Percentiles rank a stretch among this genome's conserved stretches.
Evolutionary conservation across 1,284 basidiomycete species (phyloP).

Genomic region (Tilletia indica): DNA sequence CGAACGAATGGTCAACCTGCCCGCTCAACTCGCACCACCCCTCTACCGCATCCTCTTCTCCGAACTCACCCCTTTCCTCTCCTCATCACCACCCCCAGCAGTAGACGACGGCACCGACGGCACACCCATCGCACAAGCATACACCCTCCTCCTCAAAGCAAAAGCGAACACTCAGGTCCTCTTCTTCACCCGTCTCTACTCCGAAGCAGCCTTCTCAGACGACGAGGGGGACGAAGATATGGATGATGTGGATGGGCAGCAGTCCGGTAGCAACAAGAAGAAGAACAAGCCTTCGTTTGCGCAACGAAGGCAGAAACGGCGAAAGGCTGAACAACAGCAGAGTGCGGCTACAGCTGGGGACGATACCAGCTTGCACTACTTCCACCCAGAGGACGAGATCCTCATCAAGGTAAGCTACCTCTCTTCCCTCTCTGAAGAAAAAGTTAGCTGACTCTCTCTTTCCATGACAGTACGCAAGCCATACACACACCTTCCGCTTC

Average conservation of each 20-base stretch:
- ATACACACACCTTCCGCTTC: conserved; percentile 49
- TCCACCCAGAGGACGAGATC: conserved; percentile 51
- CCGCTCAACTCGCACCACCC: conserved; percentile 44
- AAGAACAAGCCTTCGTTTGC: conserved; percentile 36
- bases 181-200: conserved; percentile 52
- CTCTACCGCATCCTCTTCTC: conserved; percentile 51
- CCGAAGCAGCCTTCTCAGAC: conserved; percentile 45
- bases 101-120: background rate
- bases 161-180: conserved; percentile 24
- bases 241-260: conserved; percentile 18
- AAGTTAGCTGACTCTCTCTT: background rate
- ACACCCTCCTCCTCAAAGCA: conserved; percentile 26
- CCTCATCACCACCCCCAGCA: too few species aligned
- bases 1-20: conserved; percentile 55
- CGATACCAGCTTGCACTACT: conserved; percentile 44
- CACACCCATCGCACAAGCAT: background rate
- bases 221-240: conserved; percentile 45
- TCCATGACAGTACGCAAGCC: conserved; percentile 28
- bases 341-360: conserved; percentile 1
- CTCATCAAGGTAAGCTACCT: conserved; percentile 28
- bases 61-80: conserved; percentile 28
- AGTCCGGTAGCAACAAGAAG: conserved; percentile 32
- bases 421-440: background rate
- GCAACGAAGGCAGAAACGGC: conserved; percentile 21
- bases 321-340: conserved; percentile 3